Conservation (phyloP, 2,329 filamentous ascomycete species). For the Orbilia ellipsospora region DNA sequence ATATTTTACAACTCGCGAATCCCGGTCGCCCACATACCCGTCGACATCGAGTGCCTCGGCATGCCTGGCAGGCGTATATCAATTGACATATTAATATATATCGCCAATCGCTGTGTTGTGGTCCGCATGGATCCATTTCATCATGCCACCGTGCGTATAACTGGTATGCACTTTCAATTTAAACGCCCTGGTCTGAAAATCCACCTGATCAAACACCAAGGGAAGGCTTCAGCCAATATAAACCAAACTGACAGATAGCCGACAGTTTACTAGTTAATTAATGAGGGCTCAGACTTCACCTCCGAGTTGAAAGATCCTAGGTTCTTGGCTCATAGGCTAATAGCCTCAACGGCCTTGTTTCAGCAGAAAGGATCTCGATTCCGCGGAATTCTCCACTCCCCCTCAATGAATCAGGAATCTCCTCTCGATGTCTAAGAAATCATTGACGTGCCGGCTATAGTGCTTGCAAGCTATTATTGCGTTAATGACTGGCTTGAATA, state of each 20-base stretch:
- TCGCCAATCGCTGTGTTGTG: slow-evolving; percentile 12
- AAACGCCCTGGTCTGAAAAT: not conserved
- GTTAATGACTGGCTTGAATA: not conserved
- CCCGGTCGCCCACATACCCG: too few species aligned
- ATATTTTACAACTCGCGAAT: too few species aligned
- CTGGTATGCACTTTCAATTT: not conserved
- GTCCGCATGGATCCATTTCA: not conserved
- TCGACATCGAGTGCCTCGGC: too few species aligned
- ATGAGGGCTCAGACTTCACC: too few species aligned
- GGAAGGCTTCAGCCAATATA: not conserved
- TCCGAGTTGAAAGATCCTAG: not conserved
- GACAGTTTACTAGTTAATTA: not conserved
- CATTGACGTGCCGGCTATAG: slow-evolving; percentile 12
- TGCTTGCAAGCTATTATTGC: slow-evolving; percentile 18
- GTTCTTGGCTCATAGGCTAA: slow-evolving; percentile 19
- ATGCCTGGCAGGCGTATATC: too few species aligned
- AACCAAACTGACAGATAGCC: not conserved
- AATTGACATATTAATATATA: too few species aligned
- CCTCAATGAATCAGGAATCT: slow-evolving; percentile 36
- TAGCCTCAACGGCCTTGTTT: slow-evolving; percentile 18
- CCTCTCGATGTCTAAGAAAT: slow-evolving; percentile 15
- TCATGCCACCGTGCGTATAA: not conserved
- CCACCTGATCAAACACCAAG: not conserved
- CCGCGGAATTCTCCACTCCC: slow-evolving; percentile 39
- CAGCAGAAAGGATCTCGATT: slow-evolving; percentile 29